phyloP scores from a whole-genome alignment of 2,329 filamentous ascomycete genomes.

The Penicillium frequentans region DNA sequence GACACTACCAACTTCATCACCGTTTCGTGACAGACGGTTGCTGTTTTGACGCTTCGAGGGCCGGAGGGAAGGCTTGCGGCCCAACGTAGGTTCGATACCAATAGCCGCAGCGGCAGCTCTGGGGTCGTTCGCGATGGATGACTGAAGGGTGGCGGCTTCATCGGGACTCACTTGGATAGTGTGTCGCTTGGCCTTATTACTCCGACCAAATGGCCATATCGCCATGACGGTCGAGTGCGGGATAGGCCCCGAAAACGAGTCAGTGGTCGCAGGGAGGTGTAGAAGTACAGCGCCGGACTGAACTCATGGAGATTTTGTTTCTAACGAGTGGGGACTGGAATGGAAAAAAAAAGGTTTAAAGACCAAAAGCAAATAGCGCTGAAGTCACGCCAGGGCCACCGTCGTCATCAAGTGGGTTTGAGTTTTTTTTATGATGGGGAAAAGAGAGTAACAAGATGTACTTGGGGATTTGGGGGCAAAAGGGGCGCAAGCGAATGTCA shows the following conservation, averaged over 20 bases:
- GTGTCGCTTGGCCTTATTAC: slow-evolving; percentile 63
- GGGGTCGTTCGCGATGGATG: slow-evolving; percentile 31
- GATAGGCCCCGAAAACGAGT: slow-evolving; percentile 15
- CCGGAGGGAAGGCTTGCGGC: slow-evolving; percentile 35
- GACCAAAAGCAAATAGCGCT: neutral
- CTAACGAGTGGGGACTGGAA: neutral
- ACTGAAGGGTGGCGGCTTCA: slow-evolving; percentile 39
- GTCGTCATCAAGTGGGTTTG: slow-evolving; percentile 14
- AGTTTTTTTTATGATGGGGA: slow-evolving; percentile 1
- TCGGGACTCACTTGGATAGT: slow-evolving; percentile 58
- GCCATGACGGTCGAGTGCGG: slow-evolving; percentile 57
- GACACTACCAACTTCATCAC: slow-evolving; percentile 22
- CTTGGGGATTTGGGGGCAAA: neutral
- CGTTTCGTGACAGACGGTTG: slow-evolving; percentile 26
- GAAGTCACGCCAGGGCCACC: slow-evolving; percentile 8
- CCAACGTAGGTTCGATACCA: slow-evolving; percentile 24
- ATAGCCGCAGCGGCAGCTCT: slow-evolving; percentile 16
- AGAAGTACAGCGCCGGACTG: slow-evolving; percentile 15
- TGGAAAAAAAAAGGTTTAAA: neutral
- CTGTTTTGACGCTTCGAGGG: slow-evolving; percentile 36
- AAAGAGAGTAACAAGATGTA: neutral
- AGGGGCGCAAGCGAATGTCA: slow-evolving; percentile 1
- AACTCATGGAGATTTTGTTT: slow-evolving; percentile 26
- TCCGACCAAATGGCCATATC: slow-evolving; percentile 77
- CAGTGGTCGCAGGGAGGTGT: slow-evolving; percentile 17